Evolutionary conservation across 768 basidiomycete species (phyloP).

Genomic region (Cyathus striatus): DNA sequence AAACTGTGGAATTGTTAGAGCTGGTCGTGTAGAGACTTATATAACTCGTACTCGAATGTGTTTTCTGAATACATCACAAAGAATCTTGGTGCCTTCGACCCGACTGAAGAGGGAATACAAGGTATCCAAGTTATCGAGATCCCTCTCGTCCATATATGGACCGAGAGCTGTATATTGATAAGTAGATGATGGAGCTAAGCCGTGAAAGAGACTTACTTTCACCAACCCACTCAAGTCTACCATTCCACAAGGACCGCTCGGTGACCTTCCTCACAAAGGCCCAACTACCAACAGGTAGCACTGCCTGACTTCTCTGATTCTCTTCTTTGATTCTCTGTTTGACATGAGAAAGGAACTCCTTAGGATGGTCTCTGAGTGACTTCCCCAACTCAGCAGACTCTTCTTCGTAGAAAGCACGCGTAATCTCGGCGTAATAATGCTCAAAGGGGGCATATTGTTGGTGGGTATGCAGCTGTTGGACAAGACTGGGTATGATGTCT

Average conservation of each 20-base stretch:
- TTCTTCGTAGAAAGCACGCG: constrained; percentile 44
- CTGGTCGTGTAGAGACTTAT: not conserved
- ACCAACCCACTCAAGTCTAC: constrained; percentile 31
- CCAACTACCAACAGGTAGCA: constrained; percentile 50
- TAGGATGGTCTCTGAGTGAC: constrained; percentile 35
- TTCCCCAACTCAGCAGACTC: constrained; percentile 40
- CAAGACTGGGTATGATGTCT: constrained; percentile 39
- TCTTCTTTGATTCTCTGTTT: constrained; percentile 51
- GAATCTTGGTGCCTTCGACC: constrained; percentile 45
- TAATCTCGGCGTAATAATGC: constrained; percentile 43
- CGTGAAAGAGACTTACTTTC: constrained; percentile 17
- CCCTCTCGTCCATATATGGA: constrained; percentile 41
- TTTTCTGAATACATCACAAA: constrained; percentile 58
- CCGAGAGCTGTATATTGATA: constrained; percentile 54
- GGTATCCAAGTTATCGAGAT: constrained; percentile 34
- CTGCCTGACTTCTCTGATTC: constrained; percentile 39
- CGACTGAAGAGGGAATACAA: constrained; percentile 63
- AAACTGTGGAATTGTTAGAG: constrained; percentile 27
- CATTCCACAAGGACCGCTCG: constrained; percentile 45
- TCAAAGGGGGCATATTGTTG: constrained; percentile 59
- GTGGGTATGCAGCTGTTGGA: constrained; percentile 52
- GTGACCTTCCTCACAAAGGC: constrained; percentile 44
- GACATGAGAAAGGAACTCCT: constrained; percentile 49
- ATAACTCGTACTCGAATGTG: constrained; percentile 46
- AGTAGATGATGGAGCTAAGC: not conserved